phyloP scores from a whole-genome alignment of 1,284 basidiomycete genomes.

The Blastosporella zonata region DNA sequence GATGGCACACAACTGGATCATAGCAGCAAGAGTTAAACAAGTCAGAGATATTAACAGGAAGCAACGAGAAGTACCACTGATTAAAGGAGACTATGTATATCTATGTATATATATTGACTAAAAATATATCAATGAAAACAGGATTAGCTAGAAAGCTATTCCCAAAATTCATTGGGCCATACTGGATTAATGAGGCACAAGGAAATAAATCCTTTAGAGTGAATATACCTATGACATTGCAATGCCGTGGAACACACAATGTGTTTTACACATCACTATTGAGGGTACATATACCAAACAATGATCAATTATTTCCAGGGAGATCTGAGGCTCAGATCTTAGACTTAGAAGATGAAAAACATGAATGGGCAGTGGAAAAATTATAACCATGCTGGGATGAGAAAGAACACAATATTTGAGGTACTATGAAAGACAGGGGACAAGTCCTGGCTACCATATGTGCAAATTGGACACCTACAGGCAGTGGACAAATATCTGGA shows the following conservation, averaged over 20 bases:
- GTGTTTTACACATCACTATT: neutral
- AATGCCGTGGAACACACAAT: neutral
- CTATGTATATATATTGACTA: slow-evolving; percentile 17
- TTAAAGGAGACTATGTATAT: slow-evolving; percentile 10
- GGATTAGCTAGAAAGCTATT: slow-evolving; percentile 13
- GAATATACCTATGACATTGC: slow-evolving; percentile 7
- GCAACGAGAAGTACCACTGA: slow-evolving; percentile 1
- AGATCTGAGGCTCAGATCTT: neutral
- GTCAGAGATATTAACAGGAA: slow-evolving; percentile 14
- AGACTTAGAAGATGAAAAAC: slow-evolving; percentile 10
- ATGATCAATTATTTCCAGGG: slow-evolving; percentile 17
- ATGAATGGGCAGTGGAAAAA: slow-evolving; percentile 20
- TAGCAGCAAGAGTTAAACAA: slow-evolving; percentile 26
- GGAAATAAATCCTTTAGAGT: neutral
- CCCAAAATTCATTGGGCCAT: slow-evolving; percentile 15
- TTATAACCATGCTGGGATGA: slow-evolving; percentile 25
- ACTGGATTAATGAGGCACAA: slow-evolving; percentile 4
- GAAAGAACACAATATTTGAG: slow-evolving; percentile 23
- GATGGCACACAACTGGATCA: slow-evolving; percentile 32
- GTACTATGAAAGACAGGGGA: slow-evolving; percentile 31
- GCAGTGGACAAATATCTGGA: slow-evolving; percentile 23
- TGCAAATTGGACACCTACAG: slow-evolving; percentile 19
- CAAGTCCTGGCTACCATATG: slow-evolving; percentile 27
- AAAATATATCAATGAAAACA: slow-evolving; percentile 17
- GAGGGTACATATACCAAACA: slow-evolving; percentile 14